phyloP scores from a whole-genome alignment of 768 basidiomycete genomes.

The Lanmaoa rubissima region DNA sequence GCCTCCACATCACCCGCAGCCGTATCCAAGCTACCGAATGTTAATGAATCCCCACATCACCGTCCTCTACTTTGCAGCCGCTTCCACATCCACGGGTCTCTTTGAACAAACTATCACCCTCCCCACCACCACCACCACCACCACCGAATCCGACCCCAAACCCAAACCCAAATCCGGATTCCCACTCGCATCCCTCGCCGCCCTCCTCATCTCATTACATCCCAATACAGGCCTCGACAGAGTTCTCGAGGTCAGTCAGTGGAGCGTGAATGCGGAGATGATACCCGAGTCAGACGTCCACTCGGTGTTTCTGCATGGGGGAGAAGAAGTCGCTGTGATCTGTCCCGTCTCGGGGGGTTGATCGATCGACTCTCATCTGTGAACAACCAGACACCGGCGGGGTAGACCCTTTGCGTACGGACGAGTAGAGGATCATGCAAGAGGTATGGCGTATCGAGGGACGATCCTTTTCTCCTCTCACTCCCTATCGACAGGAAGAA shows the following conservation, averaged over 20 bases:
- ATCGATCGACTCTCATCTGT: neutral
- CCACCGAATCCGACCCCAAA: neutral
- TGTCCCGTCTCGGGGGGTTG: conserved; percentile 81
- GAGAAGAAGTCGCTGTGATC: conserved; percentile 78
- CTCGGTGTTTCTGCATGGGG: conserved; percentile 51
- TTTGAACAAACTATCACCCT: conserved; percentile 55
- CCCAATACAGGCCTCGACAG: conserved; percentile 47
- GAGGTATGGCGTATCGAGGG: neutral
- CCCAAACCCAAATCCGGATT: conserved; percentile 20
- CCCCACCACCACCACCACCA: conserved; percentile 36
- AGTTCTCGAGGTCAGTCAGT: conserved; percentile 60
- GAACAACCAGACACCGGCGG: too few relatives aligned
- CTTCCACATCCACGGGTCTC: conserved; percentile 67
- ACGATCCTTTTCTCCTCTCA: neutral
- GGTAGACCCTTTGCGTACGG: neutral
- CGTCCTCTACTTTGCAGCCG: conserved; percentile 57
- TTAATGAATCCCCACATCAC: conserved; percentile 31
- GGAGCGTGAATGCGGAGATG: conserved; percentile 85
- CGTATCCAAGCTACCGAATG: neutral
- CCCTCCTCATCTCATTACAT: conserved; percentile 53
- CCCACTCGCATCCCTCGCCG: conserved; percentile 49
- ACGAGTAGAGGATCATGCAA: neutral
- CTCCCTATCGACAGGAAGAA: neutral
- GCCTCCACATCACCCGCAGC: too few relatives aligned
- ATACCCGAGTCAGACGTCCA: conserved; percentile 50